A percentile compares a stretch with the other conserved stretches of the same genome.
phyloP scores from a whole-genome alignment of 2,329 filamentous ascomycete genomes.

The Cytospora piceicola region DNA sequence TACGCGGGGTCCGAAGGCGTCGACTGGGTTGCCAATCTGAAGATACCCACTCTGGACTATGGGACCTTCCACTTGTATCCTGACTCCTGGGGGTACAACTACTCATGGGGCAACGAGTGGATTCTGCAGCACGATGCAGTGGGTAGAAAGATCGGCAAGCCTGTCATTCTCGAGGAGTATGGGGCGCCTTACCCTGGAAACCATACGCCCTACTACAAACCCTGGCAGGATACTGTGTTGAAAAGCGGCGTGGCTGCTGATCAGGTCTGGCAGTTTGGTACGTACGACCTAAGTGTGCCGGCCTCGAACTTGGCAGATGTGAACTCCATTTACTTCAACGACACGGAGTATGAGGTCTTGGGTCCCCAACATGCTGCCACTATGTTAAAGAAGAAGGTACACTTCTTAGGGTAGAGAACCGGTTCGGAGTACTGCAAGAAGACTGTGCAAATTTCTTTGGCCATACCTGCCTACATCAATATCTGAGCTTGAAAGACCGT shows the following conservation, averaged over 20 bases:
- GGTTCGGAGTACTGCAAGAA: neutral
- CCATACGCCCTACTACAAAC: constrained; percentile 26
- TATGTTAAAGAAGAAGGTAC: constrained; percentile 24
- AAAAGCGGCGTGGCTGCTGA: constrained; percentile 26
- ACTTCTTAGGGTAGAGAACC: neutral
- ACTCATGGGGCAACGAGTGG: constrained; percentile 28
- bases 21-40: constrained; percentile 57
- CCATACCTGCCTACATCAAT: too few species aligned
- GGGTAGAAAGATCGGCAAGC: constrained; percentile 25
- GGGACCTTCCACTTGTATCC: constrained; percentile 48
- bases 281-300: constrained; percentile 23
- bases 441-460: neutral
- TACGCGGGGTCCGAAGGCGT: constrained; percentile 56
- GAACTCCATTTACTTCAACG: constrained; percentile 25
- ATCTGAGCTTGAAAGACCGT: too few species aligned
- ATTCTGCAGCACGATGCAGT: constrained; percentile 27
- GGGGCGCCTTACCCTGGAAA: constrained; percentile 26
- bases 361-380: constrained; percentile 24
- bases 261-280: constrained; percentile 31
- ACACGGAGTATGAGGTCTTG: constrained; percentile 26
- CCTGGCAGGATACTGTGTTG: constrained; percentile 30
- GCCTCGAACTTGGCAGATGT: constrained; percentile 23
- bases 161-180: constrained; percentile 30
- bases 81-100: constrained; percentile 32
- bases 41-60: constrained; percentile 56